Percentiles rank a stretch among this genome's conserved stretches.
These are phyloP conservation scores for Penicillium hesseltinei DNA, from an alignment of 2,329 filamentous ascomycete species.

Conservation along the genomic window DNA sequence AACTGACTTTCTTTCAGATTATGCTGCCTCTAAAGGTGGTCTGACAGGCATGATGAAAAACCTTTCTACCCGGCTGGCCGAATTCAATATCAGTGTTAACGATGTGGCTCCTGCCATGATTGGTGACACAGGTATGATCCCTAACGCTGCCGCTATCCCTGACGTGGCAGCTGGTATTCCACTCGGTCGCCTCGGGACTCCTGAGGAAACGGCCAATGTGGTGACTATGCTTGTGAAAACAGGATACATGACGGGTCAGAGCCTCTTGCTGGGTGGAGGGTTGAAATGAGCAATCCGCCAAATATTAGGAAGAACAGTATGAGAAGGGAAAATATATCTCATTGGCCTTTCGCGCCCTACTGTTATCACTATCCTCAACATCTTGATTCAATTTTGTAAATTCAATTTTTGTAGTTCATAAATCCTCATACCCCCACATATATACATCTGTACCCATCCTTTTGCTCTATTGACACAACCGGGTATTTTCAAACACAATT, in stretches of 20 bases:
- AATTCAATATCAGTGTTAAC: slow-evolving; percentile 63
- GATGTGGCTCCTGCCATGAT: slow-evolving; percentile 70
- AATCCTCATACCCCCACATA: not conserved
- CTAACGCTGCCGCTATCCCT: slow-evolving; percentile 56
- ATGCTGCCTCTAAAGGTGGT: slow-evolving; percentile 62
- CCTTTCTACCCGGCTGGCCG: slow-evolving; percentile 58
- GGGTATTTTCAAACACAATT: slow-evolving; percentile 22
- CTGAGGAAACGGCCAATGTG: slow-evolving; percentile 60
- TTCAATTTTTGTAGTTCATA: not conserved
- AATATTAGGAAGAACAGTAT: not conserved
- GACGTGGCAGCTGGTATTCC: slow-evolving; percentile 62
- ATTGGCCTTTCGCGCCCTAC: not conserved
- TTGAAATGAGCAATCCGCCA: slow-evolving; percentile 42
- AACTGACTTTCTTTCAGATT: slow-evolving; percentile 29
- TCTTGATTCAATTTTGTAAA: not conserved
- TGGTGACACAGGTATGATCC: slow-evolving; percentile 63
- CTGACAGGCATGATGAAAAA: slow-evolving; percentile 66
- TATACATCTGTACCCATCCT: not conserved
- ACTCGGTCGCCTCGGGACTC: slow-evolving; percentile 56
- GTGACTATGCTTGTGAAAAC: slow-evolving; percentile 61
- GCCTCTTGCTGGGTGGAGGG: slow-evolving; percentile 53
- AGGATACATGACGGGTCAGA: slow-evolving; percentile 61
- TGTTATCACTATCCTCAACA: not conserved
- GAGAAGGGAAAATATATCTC: not conserved
- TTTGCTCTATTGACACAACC: slow-evolving; percentile 10